A percentile compares a stretch with the other conserved stretches of the same genome.
These are phyloP conservation scores for Sarcodon sp. DNA, from an alignment of 768 basidiomycete genomes.

Conservation along the genomic window DNA sequence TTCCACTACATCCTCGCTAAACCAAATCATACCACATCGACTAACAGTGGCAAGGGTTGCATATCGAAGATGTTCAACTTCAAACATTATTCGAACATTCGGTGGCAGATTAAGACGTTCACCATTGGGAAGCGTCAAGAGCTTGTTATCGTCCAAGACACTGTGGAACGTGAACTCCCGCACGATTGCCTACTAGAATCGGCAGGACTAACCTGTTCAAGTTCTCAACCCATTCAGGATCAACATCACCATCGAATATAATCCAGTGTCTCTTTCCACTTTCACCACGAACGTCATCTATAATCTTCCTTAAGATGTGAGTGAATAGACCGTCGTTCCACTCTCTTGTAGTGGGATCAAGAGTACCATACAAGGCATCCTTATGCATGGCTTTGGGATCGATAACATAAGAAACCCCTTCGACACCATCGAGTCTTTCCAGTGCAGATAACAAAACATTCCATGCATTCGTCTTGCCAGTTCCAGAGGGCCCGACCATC, in stretches of 20 bases:
- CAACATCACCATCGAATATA: constrained; percentile 98
- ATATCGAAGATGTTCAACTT: constrained; percentile 95
- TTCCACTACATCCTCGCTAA: constrained; percentile 92
- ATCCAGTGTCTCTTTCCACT: constrained; percentile 98
- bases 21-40: constrained; percentile 99
- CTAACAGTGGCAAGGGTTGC: constrained; percentile 97
- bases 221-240: constrained; percentile 99
- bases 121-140: constrained; percentile 93
- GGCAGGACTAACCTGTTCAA: constrained; percentile 69
- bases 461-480: constrained; percentile 96
- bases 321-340: constrained; percentile 99
- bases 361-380: constrained; percentile 92
- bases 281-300: constrained; percentile 97
- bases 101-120: constrained; percentile 94
- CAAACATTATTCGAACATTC: constrained; percentile 99
- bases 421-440: constrained; percentile 81
- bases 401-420: constrained; percentile 92
- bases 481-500: constrained; percentile 99
- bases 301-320: constrained; percentile 92
- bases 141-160: constrained; percentile 97
- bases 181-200: not conserved
- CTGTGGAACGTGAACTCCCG: constrained; percentile 25
- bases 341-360: constrained; percentile 94
- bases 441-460: constrained; percentile 84
- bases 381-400: constrained; percentile 99